A percentile compares a stretch with the other conserved stretches of the same genome.
Conservation (phyloP, 1,139 yeast species). For the Groenewaldozyma sp. region DNA sequence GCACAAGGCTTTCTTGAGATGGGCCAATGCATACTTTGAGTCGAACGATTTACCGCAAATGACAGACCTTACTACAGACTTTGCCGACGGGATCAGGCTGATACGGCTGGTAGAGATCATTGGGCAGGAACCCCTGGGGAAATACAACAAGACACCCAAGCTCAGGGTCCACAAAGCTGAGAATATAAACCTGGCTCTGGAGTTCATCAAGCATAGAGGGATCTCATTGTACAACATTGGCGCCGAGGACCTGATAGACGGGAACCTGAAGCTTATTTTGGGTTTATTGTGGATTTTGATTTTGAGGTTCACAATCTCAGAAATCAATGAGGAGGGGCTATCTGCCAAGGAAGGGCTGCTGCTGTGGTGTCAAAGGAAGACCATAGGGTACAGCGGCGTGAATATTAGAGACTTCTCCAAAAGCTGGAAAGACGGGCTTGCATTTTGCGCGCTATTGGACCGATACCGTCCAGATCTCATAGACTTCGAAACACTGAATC, state of each 20-base stretch:
- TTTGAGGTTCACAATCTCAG: conserved; percentile 41
- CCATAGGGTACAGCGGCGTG: conserved; percentile 34
- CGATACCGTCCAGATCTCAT: conserved; percentile 38
- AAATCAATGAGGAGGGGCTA: conserved; percentile 36
- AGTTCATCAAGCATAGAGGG: conserved; percentile 44
- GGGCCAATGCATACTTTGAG: conserved; percentile 33
- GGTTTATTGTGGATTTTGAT: conserved; percentile 61
- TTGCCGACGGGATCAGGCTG: conserved; percentile 29
- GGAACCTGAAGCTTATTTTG: conserved; percentile 51
- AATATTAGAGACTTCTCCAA: conserved; percentile 34
- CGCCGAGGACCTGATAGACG: conserved; percentile 60
- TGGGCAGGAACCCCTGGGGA: conserved; percentile 32
- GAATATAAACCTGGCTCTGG: conserved; percentile 48
- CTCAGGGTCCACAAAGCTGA: conserved; percentile 54
- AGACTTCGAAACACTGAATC: conserved; percentile 31
- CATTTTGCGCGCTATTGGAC: conserved; percentile 39
- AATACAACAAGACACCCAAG: conserved; percentile 37
- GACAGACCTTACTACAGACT: conserved; percentile 24
- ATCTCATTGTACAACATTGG: conserved; percentile 51
- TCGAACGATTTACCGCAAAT: conserved; percentile 23
- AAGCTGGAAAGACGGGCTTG: conserved; percentile 41
- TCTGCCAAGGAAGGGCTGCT: conserved; percentile 37
- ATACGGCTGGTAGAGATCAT: conserved; percentile 33
- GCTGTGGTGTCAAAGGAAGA: conserved; percentile 38
- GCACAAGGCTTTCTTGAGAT: conserved; percentile 32